A percentile compares a stretch with the other conserved stretches of the same genome.
These are phyloP conservation scores for Aspergillus floridensis DNA, from an alignment of 2,329 filamentous ascomycete species.

Conservation along the genomic window DNA sequence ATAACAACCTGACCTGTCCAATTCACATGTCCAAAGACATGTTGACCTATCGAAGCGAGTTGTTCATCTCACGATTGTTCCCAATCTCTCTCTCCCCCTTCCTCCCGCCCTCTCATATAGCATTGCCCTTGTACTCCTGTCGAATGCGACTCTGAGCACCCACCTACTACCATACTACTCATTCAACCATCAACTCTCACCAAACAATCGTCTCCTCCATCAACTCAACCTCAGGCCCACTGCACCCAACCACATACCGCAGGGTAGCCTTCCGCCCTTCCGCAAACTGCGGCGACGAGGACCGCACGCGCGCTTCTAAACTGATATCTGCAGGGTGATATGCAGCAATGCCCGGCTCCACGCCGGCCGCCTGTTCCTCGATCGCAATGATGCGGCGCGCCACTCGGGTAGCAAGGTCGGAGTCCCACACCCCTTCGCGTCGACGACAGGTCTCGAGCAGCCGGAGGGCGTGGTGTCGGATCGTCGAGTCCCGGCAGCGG, in stretches of 20 bases:
- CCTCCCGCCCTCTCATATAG: too few species aligned
- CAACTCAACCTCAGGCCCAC: neutral
- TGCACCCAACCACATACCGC: neutral
- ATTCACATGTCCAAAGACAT: too few species aligned
- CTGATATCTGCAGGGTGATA: neutral
- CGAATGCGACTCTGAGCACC: too few species aligned
- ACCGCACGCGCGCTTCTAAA: neutral
- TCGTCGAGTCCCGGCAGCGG: conserved; percentile 2
- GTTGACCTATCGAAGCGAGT: too few species aligned
- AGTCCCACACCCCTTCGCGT: conserved; percentile 16
- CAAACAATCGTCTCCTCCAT: neutral
- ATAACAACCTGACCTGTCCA: too few species aligned
- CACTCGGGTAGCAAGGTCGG: conserved; percentile 1
- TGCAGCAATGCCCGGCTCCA: neutral
- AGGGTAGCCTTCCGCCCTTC: neutral
- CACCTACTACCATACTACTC: too few species aligned
- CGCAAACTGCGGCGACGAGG: neutral
- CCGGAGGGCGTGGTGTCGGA: conserved; percentile 8
- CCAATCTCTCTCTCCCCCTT: too few species aligned
- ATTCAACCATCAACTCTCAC: neutral
- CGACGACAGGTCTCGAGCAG: conserved; percentile 9
- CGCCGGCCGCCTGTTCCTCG: neutral
- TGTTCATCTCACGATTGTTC: too few species aligned
- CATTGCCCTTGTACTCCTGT: too few species aligned
- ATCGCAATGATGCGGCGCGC: conserved; percentile 1